A percentile compares a stretch with the other conserved stretches of the same genome.
phyloP scores from a whole-genome alignment of 2,329 filamentous ascomycete species.

The Blastomyces silverae region DNA sequence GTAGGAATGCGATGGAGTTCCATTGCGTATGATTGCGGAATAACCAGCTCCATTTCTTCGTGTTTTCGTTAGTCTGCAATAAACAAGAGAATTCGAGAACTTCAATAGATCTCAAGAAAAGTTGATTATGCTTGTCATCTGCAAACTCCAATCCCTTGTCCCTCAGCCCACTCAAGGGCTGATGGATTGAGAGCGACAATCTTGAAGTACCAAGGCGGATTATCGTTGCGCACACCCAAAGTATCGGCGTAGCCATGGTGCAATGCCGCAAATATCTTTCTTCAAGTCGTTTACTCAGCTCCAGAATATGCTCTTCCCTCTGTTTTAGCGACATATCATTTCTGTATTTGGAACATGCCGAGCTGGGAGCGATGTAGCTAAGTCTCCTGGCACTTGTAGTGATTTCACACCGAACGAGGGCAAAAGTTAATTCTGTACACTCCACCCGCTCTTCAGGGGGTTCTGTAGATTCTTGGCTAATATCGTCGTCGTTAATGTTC shows the following conservation, averaged over 20 bases:
- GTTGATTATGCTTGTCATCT: slow-evolving; percentile 57
- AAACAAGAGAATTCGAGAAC: slow-evolving; percentile 65
- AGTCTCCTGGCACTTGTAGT: slow-evolving; percentile 39
- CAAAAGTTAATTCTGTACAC: slow-evolving; percentile 50
- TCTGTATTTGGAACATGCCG: slow-evolving; percentile 21
- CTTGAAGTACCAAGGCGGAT: slow-evolving; percentile 68
- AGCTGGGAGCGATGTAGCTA: slow-evolving; percentile 32
- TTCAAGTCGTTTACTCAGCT: slow-evolving; percentile 50
- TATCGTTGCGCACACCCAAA: slow-evolving; percentile 63
- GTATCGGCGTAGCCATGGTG: slow-evolving; percentile 49
- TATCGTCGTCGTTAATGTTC: slow-evolving; percentile 49
- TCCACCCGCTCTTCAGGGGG: slow-evolving; percentile 45
- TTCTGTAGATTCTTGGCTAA: slow-evolving; percentile 45
- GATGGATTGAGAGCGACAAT: slow-evolving; percentile 69
- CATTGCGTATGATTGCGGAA: slow-evolving; percentile 60
- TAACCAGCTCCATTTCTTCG: slow-evolving; percentile 59
- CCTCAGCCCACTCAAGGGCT: slow-evolving; percentile 59
- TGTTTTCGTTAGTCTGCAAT: slow-evolving; percentile 57
- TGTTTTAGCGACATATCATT: slow-evolving; percentile 27
- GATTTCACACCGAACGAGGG: slow-evolving; percentile 50
- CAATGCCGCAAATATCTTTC: slow-evolving; percentile 50
- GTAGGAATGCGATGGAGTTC: slow-evolving; percentile 57
- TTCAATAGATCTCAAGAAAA: slow-evolving; percentile 66
- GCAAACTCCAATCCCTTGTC: slow-evolving; percentile 51
- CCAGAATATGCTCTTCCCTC: slow-evolving; percentile 45